Evolutionary conservation across 139 green algal genomes (phyloP), one percentile per base, ranked within the genome.

Genomic region (Asterochloris sp.): DNA sequence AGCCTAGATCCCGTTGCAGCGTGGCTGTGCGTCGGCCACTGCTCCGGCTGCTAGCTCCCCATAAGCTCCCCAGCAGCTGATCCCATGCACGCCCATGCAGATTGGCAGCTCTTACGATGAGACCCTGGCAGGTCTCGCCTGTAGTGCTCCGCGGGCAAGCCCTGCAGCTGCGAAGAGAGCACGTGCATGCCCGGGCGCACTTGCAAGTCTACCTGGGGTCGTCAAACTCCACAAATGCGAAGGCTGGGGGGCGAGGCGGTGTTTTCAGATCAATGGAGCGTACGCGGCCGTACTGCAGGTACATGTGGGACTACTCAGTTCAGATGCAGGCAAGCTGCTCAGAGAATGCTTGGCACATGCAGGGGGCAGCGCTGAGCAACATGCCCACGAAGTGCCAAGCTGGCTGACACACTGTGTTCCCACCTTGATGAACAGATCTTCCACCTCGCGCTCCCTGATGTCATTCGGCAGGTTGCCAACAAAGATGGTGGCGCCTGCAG

Each of bases 161-260:
- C 38, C 38, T 54, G 38, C 38, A 54, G 38, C 38, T 54, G 38
- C 38, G 38, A 6, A 54, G 38, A 54, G 38, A 54, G 38, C 38
- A 54, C 38, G 38, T 54, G 38, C 38, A 54, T 54, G 38, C 4
- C 38, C 2, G 38, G n/a, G n/a, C n/a, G 38, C 62, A 9, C 79
- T 28, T 81, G 69, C 85, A 73, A 78, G 77, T 81, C 63, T 61
- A 93, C 90, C 90, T 88, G 12, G 87, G 81, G 26, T 94, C 89
- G 13, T 94, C 88, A 73, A 94, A 98, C 85, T 98, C 94, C 23
- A 98, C 87, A 73, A 98, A 98, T 0, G 92, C 93, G 83, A 95
- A 98, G 0, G 86, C 90, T 16, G 95, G 96, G 17, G 96, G 96
- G 0, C 93, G 76, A 0, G 89, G 87, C 13, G 94, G 94, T 17